A percentile compares a stretch with the other conserved stretches of the same genome.
These are phyloP conservation scores for Pseudocercospora crystallina DNA, from an alignment of 2,329 filamentous ascomycete species.

Conservation along the genomic window DNA sequence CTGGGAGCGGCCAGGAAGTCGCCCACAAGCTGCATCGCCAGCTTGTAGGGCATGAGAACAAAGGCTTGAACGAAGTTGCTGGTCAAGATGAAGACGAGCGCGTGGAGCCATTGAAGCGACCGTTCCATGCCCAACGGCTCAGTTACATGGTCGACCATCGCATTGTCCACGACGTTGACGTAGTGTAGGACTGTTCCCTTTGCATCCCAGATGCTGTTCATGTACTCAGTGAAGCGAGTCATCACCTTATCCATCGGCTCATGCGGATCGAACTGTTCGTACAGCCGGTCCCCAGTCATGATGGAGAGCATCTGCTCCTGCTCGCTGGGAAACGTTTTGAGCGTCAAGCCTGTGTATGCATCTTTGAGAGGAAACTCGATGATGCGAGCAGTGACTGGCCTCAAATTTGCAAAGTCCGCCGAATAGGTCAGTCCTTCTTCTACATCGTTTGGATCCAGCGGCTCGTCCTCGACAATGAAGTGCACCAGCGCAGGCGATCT, in stretches of 20 bases:
- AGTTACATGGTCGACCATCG: slow-evolving; percentile 17
- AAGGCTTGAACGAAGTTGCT: slow-evolving; percentile 1
- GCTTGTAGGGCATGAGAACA: background rate
- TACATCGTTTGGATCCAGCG: slow-evolving; percentile 2
- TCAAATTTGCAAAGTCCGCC: background rate
- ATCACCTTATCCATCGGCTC: slow-evolving; percentile 10
- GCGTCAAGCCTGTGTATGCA: slow-evolving; percentile 15
- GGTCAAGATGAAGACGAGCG: slow-evolving; percentile 4
- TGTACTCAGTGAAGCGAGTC: slow-evolving; percentile 15
- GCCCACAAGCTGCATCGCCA: slow-evolving; percentile 1
- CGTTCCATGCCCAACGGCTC: slow-evolving; percentile 13
- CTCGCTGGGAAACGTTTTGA: slow-evolving; percentile 12
- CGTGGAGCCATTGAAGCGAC: slow-evolving; percentile 1
- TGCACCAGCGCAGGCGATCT: slow-evolving; percentile 19
- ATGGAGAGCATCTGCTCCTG: slow-evolving; percentile 19
- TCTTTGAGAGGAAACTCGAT: slow-evolving; percentile 21
- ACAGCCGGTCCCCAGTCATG: slow-evolving; percentile 17
- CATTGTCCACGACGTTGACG: slow-evolving; percentile 11
- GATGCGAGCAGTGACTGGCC: slow-evolving; percentile 18
- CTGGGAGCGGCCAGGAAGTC: slow-evolving; percentile 16
- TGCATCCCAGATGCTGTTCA: slow-evolving; percentile 15
- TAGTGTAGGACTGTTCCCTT: slow-evolving; percentile 9
- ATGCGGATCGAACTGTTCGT: slow-evolving; percentile 21
- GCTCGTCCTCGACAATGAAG: slow-evolving; percentile 18
- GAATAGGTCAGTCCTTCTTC: slow-evolving; percentile 13